Evolutionary conservation across 1,284 basidiomycete species (phyloP).

Genomic region (Marasmius sp.): DNA sequence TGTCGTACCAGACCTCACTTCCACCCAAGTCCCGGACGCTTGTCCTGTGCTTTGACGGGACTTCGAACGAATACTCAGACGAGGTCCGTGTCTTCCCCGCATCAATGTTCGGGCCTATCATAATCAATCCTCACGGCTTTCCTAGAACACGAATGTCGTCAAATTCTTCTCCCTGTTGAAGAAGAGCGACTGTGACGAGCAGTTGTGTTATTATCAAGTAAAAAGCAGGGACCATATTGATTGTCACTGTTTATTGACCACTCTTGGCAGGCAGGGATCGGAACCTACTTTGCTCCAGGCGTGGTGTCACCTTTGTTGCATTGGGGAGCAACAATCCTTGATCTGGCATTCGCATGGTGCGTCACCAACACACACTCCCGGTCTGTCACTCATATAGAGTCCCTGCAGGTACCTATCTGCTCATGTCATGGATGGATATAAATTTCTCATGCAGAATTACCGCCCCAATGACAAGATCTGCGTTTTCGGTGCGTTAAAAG

Average conservation of each 20-base stretch:
- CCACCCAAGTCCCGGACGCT: slow-evolving; percentile 38
- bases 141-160: slow-evolving; percentile 70
- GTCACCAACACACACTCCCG: slow-evolving; percentile 12
- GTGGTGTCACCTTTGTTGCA: slow-evolving; percentile 49
- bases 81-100: slow-evolving; percentile 14
- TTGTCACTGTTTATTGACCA: background rate
- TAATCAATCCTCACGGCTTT: background rate
- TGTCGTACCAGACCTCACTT: too few species aligned
- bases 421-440: slow-evolving; percentile 54
- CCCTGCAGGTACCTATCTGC: slow-evolving; percentile 53
- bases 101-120: background rate
- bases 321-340: slow-evolving; percentile 51
- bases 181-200: slow-evolving; percentile 54
- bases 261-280: slow-evolving; percentile 51
- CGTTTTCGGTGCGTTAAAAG: slow-evolving; percentile 46
- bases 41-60: slow-evolving; percentile 68
- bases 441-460: slow-evolving; percentile 69
- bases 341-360: slow-evolving; percentile 62
- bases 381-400: slow-evolving; percentile 7
- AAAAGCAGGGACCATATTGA: slow-evolving; percentile 2
- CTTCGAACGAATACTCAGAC: slow-evolving; percentile 45
- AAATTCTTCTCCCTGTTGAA: slow-evolving; percentile 62
- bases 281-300: slow-evolving; percentile 60
- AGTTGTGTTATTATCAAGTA: slow-evolving; percentile 73
- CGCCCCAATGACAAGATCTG: slow-evolving; percentile 58